Conservation (phyloP, 2,329 filamentous ascomycete species). For the Anthostomella pinea region DNA sequence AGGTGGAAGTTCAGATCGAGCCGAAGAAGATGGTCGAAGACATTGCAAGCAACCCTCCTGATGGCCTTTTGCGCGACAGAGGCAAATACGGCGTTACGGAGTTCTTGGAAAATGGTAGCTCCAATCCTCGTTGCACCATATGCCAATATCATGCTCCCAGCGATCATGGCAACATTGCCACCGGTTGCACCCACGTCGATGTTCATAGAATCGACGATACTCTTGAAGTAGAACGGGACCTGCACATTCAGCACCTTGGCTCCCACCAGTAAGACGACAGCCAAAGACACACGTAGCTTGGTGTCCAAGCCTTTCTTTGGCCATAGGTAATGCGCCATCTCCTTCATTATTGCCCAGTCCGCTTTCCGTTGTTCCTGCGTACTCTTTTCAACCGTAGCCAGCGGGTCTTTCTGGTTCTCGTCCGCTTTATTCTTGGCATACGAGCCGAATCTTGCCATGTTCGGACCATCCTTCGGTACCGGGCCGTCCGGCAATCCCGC, state of each 20-base stretch:
- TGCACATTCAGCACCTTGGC: conserved; percentile 97
- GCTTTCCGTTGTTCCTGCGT: conserved; percentile 90
- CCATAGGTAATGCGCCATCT: conserved; percentile 96
- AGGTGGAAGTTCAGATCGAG: conserved; percentile 94
- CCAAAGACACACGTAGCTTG: conserved; percentile 78
- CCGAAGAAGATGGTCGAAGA: conserved; percentile 84
- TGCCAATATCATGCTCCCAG: conserved; percentile 88
- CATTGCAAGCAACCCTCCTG: conserved; percentile 81
- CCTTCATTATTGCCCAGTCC: conserved; percentile 97
- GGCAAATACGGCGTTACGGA: conserved; percentile 94
- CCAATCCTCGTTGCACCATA: conserved; percentile 88
- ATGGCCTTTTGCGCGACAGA: conserved; percentile 97
- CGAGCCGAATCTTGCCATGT: conserved; percentile 17
- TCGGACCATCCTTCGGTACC: conserved; percentile 7
- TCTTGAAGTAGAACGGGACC: conserved; percentile 99
- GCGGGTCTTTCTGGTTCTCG: conserved; percentile 42
- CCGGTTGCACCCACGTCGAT: conserved; percentile 83
- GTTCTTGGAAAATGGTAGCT: conserved; percentile 85
- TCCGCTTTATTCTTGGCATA: conserved; percentile 14
- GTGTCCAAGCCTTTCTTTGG: conserved; percentile 83
- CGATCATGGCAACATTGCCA: conserved; percentile 85
- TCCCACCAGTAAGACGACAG: conserved; percentile 79
- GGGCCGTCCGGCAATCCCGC: conserved; percentile 3
- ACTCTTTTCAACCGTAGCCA: conserved; percentile 65
- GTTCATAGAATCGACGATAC: conserved; percentile 96